Evolutionary conservation across 2,329 filamentous ascomycete species (phyloP), one percentile per base, ranked within the genome.

Genomic region (Monosporascus sp.): DNA sequence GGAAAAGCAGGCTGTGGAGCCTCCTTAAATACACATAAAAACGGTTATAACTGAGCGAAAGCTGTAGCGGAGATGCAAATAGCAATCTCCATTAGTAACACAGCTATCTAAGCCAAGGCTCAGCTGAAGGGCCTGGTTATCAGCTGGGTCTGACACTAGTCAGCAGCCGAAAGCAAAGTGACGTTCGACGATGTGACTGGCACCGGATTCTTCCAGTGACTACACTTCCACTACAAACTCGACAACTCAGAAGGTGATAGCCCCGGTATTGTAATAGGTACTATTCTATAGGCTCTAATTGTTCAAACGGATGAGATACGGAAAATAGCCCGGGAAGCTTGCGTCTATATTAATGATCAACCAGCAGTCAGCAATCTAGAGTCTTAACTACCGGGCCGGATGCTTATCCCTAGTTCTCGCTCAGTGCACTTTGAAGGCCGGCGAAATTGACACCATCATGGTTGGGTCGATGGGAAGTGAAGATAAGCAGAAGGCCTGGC

Each of bases 121-220:
- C n/a, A n/a, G n/a, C n/a, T n/a, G n/a, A n/a, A n/a, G n/a, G n/a
- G n/a, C n/a, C n/a, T n/a, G n/a, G n/a, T n/a, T n/a, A n/a, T n/a
- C n/a, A n/a, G n/a, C n/a, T n/a, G n/a, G n/a, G n/a, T n/a, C n/a
- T n/a, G n/a, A n/a, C n/a, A n/a, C n/a, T n/a, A 67, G 64, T 65
- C 47, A 54, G 54, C 19, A 52, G 60, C 19, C 24, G 49, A 58
- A 20, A 66, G 62, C 34, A 59, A 66, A 45, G 57, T 70, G n/a
- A 64, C 61, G 0, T 73, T 73, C 60, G 58, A 59, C 27, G 73
- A 73, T 49, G 60, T 73, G 14, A 70, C 69, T 2, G 71, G 69
- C 17, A 68, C 66, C 7, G 71, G 69, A 22, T 55, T 58, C 17
- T 54, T 62, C 11, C 66, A 73, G 52, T 73, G 71, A 71, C 58